Evolutionary conservation across 1,284 basidiomycete species (phyloP).

Genomic region (Naganishia cerealis): DNA sequence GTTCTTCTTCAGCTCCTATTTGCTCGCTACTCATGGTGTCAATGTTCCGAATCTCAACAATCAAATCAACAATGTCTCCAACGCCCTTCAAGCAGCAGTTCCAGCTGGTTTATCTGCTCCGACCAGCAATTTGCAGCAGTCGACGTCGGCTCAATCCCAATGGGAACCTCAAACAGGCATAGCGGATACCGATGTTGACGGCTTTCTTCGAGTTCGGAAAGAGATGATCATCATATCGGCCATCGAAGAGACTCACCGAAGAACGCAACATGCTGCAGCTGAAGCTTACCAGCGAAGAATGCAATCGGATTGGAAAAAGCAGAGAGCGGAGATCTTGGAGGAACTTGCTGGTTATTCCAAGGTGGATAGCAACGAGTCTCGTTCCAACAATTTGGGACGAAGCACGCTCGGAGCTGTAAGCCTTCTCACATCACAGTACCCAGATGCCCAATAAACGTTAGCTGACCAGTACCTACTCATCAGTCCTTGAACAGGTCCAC

Average conservation of each 20-base stretch:
- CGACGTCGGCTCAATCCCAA: constrained; percentile 25
- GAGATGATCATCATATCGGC: constrained; percentile 91
- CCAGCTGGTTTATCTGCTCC: constrained; percentile 12
- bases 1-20: constrained; percentile 31
- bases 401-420: constrained; percentile 36
- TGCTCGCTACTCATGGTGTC: constrained; percentile 36
- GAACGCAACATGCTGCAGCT: constrained; percentile 84
- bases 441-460: background rate
- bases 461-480: background rate
- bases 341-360: constrained; percentile 70
- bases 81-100: constrained; percentile 23
- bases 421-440: background rate
- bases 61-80: constrained; percentile 31
- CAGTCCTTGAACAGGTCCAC: constrained; percentile 15
- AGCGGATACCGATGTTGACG: constrained; percentile 85
- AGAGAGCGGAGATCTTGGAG: constrained; percentile 85
- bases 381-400: constrained; percentile 34
- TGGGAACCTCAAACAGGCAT: constrained; percentile 60
- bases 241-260: constrained; percentile 82
- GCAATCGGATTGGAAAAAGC: constrained; percentile 80
- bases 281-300: constrained; percentile 70
- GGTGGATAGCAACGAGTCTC: constrained; percentile 32
- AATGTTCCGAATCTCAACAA: constrained; percentile 36
- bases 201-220: constrained; percentile 80
- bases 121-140: constrained; percentile 10